Conservation (phyloP, 2,329 filamentous ascomycete species). For the Paecilomyces fulvus region DNA sequence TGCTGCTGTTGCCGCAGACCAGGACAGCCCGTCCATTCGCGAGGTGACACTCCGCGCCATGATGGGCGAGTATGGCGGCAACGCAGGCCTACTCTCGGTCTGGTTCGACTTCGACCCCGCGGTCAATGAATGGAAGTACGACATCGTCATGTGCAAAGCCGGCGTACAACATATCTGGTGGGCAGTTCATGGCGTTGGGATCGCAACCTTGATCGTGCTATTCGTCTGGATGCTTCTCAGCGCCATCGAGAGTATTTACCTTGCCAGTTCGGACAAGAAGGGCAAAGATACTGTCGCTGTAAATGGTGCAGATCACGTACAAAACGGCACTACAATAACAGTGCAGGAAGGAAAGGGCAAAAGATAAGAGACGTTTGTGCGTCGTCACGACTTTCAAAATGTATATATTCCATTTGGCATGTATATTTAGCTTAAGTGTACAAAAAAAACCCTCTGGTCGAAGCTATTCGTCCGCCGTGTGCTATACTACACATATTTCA, state of each 20-base stretch:
- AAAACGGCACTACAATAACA: neutral
- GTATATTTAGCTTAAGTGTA: no score
- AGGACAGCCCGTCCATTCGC: slow-evolving; percentile 45
- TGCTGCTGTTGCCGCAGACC: neutral
- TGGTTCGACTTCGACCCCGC: slow-evolving; percentile 67
- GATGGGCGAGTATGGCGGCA: slow-evolving; percentile 96
- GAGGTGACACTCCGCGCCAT: slow-evolving; percentile 94
- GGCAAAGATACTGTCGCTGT: neutral
- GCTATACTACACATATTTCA: no score
- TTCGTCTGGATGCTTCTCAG: slow-evolving; percentile 10
- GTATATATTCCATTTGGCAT: no score
- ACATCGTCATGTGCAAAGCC: slow-evolving; percentile 68
- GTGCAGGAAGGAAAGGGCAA: neutral
- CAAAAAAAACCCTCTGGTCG: no score
- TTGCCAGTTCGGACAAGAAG: neutral
- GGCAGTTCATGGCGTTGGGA: slow-evolving; percentile 69
- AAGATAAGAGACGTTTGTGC: neutral
- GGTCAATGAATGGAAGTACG: slow-evolving; percentile 68
- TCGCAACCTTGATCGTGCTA: slow-evolving; percentile 38
- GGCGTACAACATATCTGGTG: slow-evolving; percentile 94
- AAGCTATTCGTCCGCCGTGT: no score
- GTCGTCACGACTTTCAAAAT: no score
- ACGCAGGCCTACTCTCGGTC: slow-evolving; percentile 75
- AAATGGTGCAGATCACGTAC: neutral
- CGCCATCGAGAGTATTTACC: neutral